Evolutionary conservation across 805 yeast genomes (phyloP), one percentile per base, ranked within the genome.

Genomic region (Saccharomycopsis fermentans): DNA sequence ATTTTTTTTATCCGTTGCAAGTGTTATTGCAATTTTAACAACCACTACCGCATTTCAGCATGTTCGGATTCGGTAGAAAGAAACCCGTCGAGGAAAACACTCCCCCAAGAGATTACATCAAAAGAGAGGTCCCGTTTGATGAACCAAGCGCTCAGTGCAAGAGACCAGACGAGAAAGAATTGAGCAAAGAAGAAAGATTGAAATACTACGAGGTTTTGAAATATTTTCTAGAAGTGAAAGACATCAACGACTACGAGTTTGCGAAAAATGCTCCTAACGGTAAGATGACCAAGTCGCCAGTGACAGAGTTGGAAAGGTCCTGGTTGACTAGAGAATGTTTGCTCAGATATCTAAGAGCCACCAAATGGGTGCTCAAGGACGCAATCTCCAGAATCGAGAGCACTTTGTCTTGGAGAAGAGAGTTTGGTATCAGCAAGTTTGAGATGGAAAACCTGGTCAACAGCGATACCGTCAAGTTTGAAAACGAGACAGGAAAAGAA

Each of bases 311-410:
- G 12, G 63, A 61, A 35, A 56, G 52, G 19, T 84, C 96, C 0
- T 94, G 98, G 98, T 75, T 94, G 58, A 87, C 97, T 2, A 79
- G 86, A 66, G 99, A 94, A 70, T 94, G 99, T 69, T 76, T 94
- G 58, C 71, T 90, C 65, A 81, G 99, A 68, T 94, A 94, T 69
- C 74, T 92, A 59, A 79, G 97, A 57, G 99, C 99, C 32, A 87
- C 97, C 24, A 92, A 90, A 70, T 94, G 99, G 99, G 77, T 80
- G 29, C 77, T 77, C 0, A 71, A 77, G 32, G 88, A 85, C 12
- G 88, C 94, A 40, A 83, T 83, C 54, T 78, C 78, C 57, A 81
- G 99, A 67, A 77, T 94, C 14, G 86, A 82, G 63, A 80, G 82
- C 21, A 86, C 97, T 0, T 63, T 94, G 19, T 83, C 87, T 2